Base-by-base conservation (phyloP, 2,329 filamentous ascomycete species). In the Monilinia vaccinii-corymbosi region DNA sequence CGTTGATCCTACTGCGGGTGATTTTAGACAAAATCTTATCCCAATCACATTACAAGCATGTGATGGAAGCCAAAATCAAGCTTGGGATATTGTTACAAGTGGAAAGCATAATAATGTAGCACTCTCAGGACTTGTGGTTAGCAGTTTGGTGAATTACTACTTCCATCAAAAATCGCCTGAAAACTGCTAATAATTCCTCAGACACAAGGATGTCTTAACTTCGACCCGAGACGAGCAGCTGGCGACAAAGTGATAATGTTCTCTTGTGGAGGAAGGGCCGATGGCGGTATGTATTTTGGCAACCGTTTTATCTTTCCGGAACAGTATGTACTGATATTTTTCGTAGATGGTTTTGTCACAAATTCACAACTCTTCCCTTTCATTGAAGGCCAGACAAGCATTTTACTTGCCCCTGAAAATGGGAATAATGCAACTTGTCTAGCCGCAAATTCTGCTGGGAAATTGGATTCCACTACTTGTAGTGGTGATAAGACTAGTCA, bases 121-220 rank as follows among this genome's bases (percentile, higher is more conserved):
- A 44, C 74, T 75, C 40, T 74, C 76, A 6, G 76, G 78, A 66
- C 73, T 83, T 51, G 66, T 84, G 42, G 81, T 83, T 47, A 84
- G 77, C 73, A 79, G 79, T 4, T 70, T 81, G 65, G 76, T 77
- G 64, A 61, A 72, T 67, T 4, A 10, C 9, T 6, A 28, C 14
- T 1, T 23, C 3, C 6, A 51, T 14, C 25, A 28, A 16, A 16
- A 3, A 21, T n/a, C 42, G 2, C 11, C 46, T 14, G 11, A 28
- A 18, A n/a, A 47, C 28, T 48, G 44, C 34, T 44, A 31, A 55
- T 42, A 38, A 16, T 40, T 18, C 11, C 48, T n/a, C 2, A 76
- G 72, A 84, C 81, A 1, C 77, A 82, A 68, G 81, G 81, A 47
- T 84, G 81, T 67, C 72, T 82, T 66, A 84, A 82, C 72, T 81